Percentiles rank a stretch among this genome's conserved stretches.
phyloP scores from a whole-genome alignment of 2,329 filamentous ascomycete species.

The Ophiostoma sp. region DNA sequence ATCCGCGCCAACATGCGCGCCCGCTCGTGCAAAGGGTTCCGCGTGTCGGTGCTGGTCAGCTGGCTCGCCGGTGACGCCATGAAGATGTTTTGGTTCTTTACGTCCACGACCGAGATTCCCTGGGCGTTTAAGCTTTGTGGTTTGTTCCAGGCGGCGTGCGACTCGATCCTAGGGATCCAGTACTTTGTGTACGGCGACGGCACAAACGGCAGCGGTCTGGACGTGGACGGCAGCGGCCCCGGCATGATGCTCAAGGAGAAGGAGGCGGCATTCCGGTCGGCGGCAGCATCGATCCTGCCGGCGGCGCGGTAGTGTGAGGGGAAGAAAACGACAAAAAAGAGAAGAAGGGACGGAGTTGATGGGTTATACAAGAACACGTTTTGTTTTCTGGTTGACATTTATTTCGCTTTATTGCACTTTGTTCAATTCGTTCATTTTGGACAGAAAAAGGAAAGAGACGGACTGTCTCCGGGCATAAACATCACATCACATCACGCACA shows the following conservation, averaged over 20 bases:
- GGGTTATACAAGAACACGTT: not conserved
- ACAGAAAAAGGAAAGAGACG: not conserved
- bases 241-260: constrained; percentile 27
- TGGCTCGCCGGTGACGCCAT: constrained; percentile 80
- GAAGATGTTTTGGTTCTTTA: constrained; percentile 88
- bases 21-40: constrained; percentile 74
- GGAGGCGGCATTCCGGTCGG: constrained; percentile 24
- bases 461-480: not conserved
- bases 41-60: constrained; percentile 71
- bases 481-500: not conserved
- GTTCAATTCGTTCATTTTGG: not conserved
- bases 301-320: not conserved
- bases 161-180: constrained; percentile 71
- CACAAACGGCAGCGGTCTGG: not conserved
- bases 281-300: constrained; percentile 21
- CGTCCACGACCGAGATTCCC: constrained; percentile 67
- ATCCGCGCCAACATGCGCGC: constrained; percentile 69
- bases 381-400: not conserved
- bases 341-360: not conserved
- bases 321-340: not conserved
- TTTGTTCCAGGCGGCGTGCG: constrained; percentile 76
- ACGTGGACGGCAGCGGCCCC: not conserved
- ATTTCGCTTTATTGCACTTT: not conserved
- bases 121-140: constrained; percentile 80
- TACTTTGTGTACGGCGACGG: constrained; percentile 69